These are phyloP conservation scores for Extremus antarcticus DNA, from an alignment of 495 filamentous ascomycete genomes.

Conservation along the genomic window DNA sequence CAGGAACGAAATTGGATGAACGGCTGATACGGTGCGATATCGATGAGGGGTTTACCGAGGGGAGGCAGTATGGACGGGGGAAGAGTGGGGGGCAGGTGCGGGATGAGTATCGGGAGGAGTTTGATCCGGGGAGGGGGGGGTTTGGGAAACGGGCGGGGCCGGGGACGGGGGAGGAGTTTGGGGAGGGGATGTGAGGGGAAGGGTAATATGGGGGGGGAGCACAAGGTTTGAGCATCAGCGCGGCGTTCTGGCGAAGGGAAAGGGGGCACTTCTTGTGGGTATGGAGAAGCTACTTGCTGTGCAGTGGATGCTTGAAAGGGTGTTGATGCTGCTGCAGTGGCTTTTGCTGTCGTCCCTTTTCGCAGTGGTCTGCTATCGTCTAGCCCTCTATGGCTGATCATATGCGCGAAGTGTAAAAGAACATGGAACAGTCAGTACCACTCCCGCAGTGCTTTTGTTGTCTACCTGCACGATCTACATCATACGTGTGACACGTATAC, in stretches of 20 bases:
- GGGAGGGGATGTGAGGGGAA: neutral
- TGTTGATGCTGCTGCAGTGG: too few species aligned
- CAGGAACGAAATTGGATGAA: constrained; percentile 97
- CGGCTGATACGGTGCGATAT: constrained; percentile 93
- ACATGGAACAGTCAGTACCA: neutral
- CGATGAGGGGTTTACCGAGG: constrained; percentile 91
- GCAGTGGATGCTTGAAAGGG: too few species aligned
- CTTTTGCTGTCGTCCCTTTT: too few species aligned
- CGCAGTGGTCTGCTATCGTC: too few species aligned
- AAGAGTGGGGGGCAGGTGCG: constrained; percentile 95
- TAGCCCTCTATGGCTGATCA: too few species aligned
- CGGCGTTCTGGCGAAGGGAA: neutral
- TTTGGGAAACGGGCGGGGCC: constrained; percentile 43
- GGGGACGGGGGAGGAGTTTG: constrained; percentile 21
- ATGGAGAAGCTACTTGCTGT: too few species aligned
- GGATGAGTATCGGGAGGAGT: constrained; percentile 95
- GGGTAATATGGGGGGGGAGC: neutral
- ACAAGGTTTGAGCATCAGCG: too few species aligned
- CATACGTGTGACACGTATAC: neutral
- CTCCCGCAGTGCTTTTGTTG: neutral
- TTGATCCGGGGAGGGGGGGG: constrained; percentile 86
- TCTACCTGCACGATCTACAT: neutral
- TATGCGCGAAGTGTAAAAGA: too few species aligned
- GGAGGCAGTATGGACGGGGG: constrained; percentile 79
- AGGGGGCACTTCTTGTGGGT: too few species aligned